Conservation (phyloP, 1,284 basidiomycete genomes). For the Cryptococcus floricola region DNA sequence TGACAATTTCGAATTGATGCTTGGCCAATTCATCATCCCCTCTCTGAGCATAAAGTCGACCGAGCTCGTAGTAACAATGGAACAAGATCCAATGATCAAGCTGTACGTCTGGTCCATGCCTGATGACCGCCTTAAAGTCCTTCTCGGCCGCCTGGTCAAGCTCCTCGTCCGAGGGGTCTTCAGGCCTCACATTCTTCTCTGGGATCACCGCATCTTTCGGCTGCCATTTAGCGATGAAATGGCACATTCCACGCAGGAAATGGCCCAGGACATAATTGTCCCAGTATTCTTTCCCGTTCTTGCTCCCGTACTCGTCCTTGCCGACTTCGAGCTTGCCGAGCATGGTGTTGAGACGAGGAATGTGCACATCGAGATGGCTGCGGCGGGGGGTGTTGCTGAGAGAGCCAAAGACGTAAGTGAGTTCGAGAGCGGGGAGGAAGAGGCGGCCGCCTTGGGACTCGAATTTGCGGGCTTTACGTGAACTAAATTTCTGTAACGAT, state of each 20-base stretch:
- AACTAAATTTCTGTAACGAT: conserved; percentile 70
- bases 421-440: conserved; percentile 74
- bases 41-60: conserved; percentile 63
- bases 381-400: conserved; percentile 51
- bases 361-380: conserved; percentile 45
- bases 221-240: conserved; percentile 36
- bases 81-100: conserved; percentile 77
- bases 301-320: conserved; percentile 52
- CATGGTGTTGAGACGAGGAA: conserved; percentile 51
- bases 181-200: conserved; percentile 48
- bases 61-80: conserved; percentile 76
- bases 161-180: conserved; percentile 41
- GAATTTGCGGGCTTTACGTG: conserved; percentile 86
- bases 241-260: conserved; percentile 73
- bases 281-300: conserved; percentile 66
- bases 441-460: conserved; percentile 65
- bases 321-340: conserved; percentile 50
- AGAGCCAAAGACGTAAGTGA: conserved; percentile 72
- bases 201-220: conserved; percentile 57
- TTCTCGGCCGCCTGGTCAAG: conserved; percentile 56
- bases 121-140: conserved; percentile 68
- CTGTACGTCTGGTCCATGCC: conserved; percentile 65
- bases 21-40: conserved; percentile 59
- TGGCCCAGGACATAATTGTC: conserved; percentile 78
- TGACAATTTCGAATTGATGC: conserved; percentile 65